phyloP scores from a whole-genome alignment of 192 early-diverging fungal species.

The Backusella morwellensis region DNA sequence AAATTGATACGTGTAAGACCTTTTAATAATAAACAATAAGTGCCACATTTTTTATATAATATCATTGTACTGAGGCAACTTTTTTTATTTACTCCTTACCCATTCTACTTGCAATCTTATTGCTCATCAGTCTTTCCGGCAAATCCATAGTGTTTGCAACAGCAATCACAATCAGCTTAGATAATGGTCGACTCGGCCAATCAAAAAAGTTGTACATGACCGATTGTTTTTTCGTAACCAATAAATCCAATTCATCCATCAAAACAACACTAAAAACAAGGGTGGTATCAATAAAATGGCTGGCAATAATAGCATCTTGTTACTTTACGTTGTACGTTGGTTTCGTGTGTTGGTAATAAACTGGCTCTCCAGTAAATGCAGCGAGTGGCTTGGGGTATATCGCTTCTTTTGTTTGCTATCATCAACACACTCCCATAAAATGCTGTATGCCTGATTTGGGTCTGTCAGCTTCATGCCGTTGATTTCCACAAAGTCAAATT shows the following conservation, averaged over 20 bases:
- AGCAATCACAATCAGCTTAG: slow-evolving; percentile 88
- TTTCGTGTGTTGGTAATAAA: slow-evolving; percentile 54
- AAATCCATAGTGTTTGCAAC: slow-evolving; percentile 99
- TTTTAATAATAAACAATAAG: slow-evolving; percentile 17
- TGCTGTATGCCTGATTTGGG: slow-evolving; percentile 81
- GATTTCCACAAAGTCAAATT: slow-evolving; percentile 91
- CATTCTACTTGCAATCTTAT: slow-evolving; percentile 88
- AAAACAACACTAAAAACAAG: slow-evolving; percentile 71
- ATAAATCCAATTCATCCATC: slow-evolving; percentile 95
- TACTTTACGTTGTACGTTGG: slow-evolving; percentile 30
- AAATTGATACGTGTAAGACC: slow-evolving; percentile 90
- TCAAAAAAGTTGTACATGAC: slow-evolving; percentile 99
- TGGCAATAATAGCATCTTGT: slow-evolving; percentile 11
- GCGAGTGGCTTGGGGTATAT: slow-evolving; percentile 74
- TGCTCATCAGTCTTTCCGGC: slow-evolving; percentile 86
- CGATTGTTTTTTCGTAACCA: slow-evolving; percentile 87
- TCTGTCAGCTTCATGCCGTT: slow-evolving; percentile 98
- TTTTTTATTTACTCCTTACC: slow-evolving; percentile 45
- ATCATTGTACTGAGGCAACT: too few species aligned
- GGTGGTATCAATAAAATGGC: not conserved
- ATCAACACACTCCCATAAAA: slow-evolving; percentile 76
- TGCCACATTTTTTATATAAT: too few species aligned
- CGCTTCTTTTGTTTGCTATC: slow-evolving; percentile 33
- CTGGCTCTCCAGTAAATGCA: slow-evolving; percentile 68
- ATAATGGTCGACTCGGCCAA: slow-evolving; percentile 86